phyloP scores from a whole-genome alignment of 805 yeast species.

The Zygosaccharomyces rouxii region DNA sequence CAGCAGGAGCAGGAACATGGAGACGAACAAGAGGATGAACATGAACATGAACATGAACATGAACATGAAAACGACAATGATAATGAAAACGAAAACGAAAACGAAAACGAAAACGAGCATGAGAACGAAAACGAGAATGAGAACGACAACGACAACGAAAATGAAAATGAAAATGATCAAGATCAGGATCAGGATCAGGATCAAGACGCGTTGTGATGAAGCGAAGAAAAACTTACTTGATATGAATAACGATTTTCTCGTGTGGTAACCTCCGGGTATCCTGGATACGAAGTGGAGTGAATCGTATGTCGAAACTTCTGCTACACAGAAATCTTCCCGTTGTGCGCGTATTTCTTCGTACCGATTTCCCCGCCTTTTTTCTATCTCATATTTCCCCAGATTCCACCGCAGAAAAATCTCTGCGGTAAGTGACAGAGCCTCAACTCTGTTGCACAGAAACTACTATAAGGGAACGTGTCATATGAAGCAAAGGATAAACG shows the following conservation, averaged over 20 bases:
- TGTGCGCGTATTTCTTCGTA: not conserved
- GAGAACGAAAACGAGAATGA: not conserved
- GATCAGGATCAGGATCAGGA: not conserved
- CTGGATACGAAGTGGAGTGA: too few species aligned
- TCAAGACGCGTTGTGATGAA: slow-evolving; percentile 1
- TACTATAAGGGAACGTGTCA: too few species aligned
- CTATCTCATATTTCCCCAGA: not conserved
- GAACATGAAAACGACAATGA: not conserved
- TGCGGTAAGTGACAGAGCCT: too few species aligned
- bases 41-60: not conserved
- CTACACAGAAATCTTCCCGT: too few species aligned
- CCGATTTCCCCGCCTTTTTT: not conserved
- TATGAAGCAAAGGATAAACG: too few species aligned
- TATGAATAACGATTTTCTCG: not conserved
- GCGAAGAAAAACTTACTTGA: not conserved
- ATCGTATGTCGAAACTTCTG: too few species aligned
- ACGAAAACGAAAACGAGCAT: not conserved
- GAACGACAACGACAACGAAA: not conserved
- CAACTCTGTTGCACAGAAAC: too few species aligned
- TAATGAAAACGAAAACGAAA: not conserved
- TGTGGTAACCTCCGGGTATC: too few species aligned
- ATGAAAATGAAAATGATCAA: not conserved
- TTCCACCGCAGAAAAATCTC: not conserved
- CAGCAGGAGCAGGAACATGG: slow-evolving; percentile 1
- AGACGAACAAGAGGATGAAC: slow-evolving; percentile 4